Conservation (phyloP, 2,329 filamentous ascomycete genomes). For the Arachnopeziza araneosa region DNA sequence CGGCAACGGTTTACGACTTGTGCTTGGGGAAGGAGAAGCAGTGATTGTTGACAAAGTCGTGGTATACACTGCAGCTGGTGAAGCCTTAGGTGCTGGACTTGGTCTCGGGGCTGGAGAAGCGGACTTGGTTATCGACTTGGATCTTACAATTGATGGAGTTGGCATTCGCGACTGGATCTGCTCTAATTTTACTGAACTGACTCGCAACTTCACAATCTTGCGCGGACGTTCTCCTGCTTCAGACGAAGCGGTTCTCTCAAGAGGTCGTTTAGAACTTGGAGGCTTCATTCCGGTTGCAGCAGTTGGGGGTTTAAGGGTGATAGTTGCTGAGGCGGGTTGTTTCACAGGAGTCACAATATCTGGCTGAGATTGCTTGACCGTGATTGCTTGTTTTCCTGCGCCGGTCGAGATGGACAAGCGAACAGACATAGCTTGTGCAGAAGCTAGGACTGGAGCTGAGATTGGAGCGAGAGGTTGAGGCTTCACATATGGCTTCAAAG, state of each 20-base stretch:
- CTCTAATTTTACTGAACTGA: conserved; percentile 11
- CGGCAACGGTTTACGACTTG: background rate
- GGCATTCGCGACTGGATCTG: conserved; percentile 18
- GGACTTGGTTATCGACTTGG: conserved; percentile 13
- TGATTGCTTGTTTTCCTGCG: background rate
- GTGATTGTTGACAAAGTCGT: conserved; percentile 4
- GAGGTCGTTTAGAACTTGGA: conserved; percentile 17
- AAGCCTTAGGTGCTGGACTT: conserved; percentile 9
- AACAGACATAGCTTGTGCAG: background rate
- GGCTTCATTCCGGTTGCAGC: conserved; percentile 14
- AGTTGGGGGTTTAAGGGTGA: background rate
- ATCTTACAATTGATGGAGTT: conserved; percentile 13
- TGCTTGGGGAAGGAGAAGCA: conserved; percentile 1
- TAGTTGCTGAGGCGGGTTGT: background rate
- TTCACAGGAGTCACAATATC: background rate
- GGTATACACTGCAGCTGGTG: conserved; percentile 4
- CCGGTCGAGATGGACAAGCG: conserved; percentile 1
- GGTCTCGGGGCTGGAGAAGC: conserved; percentile 18
- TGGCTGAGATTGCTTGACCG: background rate
- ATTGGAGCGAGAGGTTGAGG: conserved; percentile 2
- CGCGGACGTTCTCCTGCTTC: conserved; percentile 9
- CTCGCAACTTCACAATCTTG: conserved; percentile 18
- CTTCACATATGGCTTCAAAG: conserved; percentile 3
- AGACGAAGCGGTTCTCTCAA: conserved; percentile 1
- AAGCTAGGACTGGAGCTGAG: background rate